These are phyloP conservation scores for Claviceps africana DNA, from an alignment of 2,329 filamentous ascomycete species.

Conservation along the genomic window DNA sequence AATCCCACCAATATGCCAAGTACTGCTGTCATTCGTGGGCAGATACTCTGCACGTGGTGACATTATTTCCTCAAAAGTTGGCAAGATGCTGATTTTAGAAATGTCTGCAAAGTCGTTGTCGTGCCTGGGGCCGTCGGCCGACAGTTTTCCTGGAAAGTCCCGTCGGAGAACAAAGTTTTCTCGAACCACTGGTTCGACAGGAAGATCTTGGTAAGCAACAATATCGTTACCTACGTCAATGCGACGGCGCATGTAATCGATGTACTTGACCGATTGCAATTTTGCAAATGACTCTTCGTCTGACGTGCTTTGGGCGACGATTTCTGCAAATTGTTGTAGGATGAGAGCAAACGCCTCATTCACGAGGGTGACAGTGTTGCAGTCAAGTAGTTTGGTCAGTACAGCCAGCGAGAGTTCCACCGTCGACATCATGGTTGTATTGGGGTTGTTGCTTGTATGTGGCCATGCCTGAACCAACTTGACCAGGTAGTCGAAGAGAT, in stretches of 20 bases:
- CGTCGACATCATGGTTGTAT: conserved; percentile 9
- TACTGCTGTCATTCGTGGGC: conserved; percentile 21
- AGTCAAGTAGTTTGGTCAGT: conserved; percentile 22
- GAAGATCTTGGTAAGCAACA: conserved; percentile 6
- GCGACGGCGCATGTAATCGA: conserved; percentile 18
- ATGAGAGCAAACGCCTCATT: conserved; percentile 9
- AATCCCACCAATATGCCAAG: conserved; percentile 25
- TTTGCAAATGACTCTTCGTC: conserved; percentile 12
- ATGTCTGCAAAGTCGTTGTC: conserved; percentile 37
- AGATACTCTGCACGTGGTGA: conserved; percentile 29
- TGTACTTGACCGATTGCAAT: conserved; percentile 17
- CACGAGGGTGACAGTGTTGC: conserved; percentile 21
- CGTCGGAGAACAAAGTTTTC: conserved; percentile 17
- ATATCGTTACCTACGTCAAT: conserved; percentile 16
- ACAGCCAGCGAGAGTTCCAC: conserved; percentile 18
- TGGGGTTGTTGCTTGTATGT: conserved; percentile 1
- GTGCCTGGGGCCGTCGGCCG: conserved; percentile 23
- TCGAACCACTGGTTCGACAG: conserved; percentile 6
- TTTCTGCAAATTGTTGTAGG: conserved; percentile 10
- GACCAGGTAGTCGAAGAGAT: conserved; percentile 19
- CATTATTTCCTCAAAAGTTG: conserved; percentile 32
- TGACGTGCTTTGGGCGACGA: conserved; percentile 7
- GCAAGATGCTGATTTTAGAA: conserved; percentile 31
- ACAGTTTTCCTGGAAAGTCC: conserved; percentile 21
- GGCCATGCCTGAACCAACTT: conserved; percentile 5